Evolutionary conservation across 495 filamentous ascomycete genomes (phyloP).

Genomic region (Talaromyces proteolyticus): DNA sequence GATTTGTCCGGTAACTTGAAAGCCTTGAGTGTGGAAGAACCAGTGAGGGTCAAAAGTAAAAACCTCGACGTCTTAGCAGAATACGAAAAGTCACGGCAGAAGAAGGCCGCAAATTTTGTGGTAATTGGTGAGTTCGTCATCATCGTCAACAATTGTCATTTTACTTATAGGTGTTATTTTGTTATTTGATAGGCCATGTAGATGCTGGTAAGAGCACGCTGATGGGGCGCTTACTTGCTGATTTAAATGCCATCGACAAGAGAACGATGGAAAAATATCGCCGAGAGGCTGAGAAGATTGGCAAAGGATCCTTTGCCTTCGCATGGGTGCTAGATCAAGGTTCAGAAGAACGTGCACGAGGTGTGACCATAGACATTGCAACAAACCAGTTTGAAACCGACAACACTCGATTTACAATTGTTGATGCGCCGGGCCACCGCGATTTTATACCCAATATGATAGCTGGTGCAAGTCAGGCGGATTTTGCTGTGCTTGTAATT

Average conservation of each 20-base stretch:
- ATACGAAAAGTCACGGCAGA: conserved; percentile 67
- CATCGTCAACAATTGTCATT: not conserved
- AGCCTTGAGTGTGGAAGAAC: conserved; percentile 59
- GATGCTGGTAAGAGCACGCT: conserved; percentile 97
- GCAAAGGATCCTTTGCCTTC: conserved; percentile 91
- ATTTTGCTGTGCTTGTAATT: conserved; percentile 93
- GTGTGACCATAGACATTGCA: conserved; percentile 97
- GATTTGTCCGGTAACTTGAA: conserved; percentile 45
- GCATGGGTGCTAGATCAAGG: conserved; percentile 95
- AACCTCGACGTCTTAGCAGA: conserved; percentile 81
- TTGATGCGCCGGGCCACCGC: conserved; percentile 89
- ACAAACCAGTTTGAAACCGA: conserved; percentile 89
- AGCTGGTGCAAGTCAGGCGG: conserved; percentile 89
- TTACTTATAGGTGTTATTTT: not conserved
- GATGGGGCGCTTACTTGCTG: conserved; percentile 91
- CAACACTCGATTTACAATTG: conserved; percentile 80
- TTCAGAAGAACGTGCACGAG: conserved; percentile 76
- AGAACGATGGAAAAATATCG: conserved; percentile 82
- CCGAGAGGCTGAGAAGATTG: conserved; percentile 83
- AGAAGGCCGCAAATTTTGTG: conserved; percentile 87
- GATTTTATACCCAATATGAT: conserved; percentile 99
- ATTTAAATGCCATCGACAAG: conserved; percentile 81
- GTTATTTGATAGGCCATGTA: conserved; percentile 64
- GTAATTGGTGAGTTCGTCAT: conserved; percentile 66
- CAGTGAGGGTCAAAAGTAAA: conserved; percentile 72